Evolutionary conservation across 805 yeast species (phyloP), one percentile per base, ranked within the genome.

Genomic region (Sugiyamaella qingdaonensis): DNA sequence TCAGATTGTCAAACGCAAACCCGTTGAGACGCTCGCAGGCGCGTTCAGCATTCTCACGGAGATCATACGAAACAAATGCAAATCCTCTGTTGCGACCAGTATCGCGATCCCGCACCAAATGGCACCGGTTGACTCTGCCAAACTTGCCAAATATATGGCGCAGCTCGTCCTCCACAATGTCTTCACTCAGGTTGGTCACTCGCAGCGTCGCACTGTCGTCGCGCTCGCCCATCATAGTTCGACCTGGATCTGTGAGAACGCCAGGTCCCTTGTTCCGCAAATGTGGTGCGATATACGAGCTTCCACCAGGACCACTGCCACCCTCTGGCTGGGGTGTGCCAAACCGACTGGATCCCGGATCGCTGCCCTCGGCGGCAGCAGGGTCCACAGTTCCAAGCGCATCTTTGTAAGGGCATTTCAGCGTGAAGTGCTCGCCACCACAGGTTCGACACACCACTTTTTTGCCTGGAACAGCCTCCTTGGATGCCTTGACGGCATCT

Each of bases 51-150:
- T 73, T 75, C 54, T 71, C 69, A 27, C 52, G 61, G 66, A 82
- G 82, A 53, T 83, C 78, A 55, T 78, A 80, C 56, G 92, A 85
- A 60, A 91, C 95, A 71, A 88, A 94, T 4, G 98, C 98, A 71
- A 92, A 83, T 67, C 99, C 99, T 74, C 89, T 86, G 44, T 96
- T 87, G 71, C 85, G 85, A 60, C 96, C 94, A 27, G 98, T 94
- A 64, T 87, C 96, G 74, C 89, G 86, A 74, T 90, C 88, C 76
- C 88, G 86, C 55, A 90, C 90, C 54, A 94, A 78, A 58, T 86
- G 85, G 61, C 86, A 87, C 74, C 96, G 86, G 64, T 80, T 81
- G 54, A 80, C 75, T 75, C 81, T 64, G 82, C 95, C 76, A 76
- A 85, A 69, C 74, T 80, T 58, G 77, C 80, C 64, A 85, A 94